A percentile compares a stretch with the other conserved stretches of the same genome.
Conservation (phyloP, 2,329 filamentous ascomycete genomes). For the Calonectria pseudoreteaudii region DNA sequence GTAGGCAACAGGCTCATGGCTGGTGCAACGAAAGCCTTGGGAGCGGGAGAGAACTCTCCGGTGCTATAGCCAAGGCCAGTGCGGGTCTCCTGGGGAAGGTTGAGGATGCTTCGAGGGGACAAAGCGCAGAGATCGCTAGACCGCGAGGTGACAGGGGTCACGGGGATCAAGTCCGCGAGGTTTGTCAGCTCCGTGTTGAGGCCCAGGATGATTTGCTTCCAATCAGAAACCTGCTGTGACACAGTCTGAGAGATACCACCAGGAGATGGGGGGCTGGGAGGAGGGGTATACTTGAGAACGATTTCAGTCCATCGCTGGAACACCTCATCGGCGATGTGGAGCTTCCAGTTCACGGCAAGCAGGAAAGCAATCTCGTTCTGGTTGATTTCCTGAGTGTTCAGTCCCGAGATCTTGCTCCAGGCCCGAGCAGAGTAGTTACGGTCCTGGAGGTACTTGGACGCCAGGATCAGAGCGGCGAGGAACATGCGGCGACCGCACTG, state of each 20-base stretch:
- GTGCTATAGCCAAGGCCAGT: slow-evolving; percentile 51
- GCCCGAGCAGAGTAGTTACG: slow-evolving; percentile 97
- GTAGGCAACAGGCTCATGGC: slow-evolving; percentile 68
- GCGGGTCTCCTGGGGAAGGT: slow-evolving; percentile 54
- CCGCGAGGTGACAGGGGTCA: slow-evolving; percentile 44
- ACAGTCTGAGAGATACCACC: slow-evolving; percentile 57
- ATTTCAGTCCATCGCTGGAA: slow-evolving; percentile 97
- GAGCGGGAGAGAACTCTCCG: slow-evolving; percentile 53
- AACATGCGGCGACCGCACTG: slow-evolving; percentile 99
- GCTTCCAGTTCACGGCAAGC: slow-evolving; percentile 89
- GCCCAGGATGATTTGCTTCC: slow-evolving; percentile 68
- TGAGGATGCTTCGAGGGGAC: slow-evolving; percentile 58
- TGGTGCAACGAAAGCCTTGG: slow-evolving; percentile 56
- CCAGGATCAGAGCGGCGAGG: slow-evolving; percentile 90
- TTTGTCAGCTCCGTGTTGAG: slow-evolving; percentile 71
- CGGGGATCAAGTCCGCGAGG: slow-evolving; percentile 62
- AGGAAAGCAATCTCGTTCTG: slow-evolving; percentile 96
- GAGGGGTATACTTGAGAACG: slow-evolving; percentile 86
- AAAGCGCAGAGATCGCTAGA: slow-evolving; percentile 51
- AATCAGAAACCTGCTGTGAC: slow-evolving; percentile 63
- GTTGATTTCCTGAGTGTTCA: slow-evolving; percentile 94
- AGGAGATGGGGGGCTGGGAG: slow-evolving; percentile 69
- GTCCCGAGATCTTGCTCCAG: slow-evolving; percentile 99
- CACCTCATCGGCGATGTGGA: slow-evolving; percentile 89
- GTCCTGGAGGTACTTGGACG: slow-evolving; percentile 98